phyloP scores from a whole-genome alignment of 805 yeast genomes.

The Maudiozyma bulderi region DNA sequence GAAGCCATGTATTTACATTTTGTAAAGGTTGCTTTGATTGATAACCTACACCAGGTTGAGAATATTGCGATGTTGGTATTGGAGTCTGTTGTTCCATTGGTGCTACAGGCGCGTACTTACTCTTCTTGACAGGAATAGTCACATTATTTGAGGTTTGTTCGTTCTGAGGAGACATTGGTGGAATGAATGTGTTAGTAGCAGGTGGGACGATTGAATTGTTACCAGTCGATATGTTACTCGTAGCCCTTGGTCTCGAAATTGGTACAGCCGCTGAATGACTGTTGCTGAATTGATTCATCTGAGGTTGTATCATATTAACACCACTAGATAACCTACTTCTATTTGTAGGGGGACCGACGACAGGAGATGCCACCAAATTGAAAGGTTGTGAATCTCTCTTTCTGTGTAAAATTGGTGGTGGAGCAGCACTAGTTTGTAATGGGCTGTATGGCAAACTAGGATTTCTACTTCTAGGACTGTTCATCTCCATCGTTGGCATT shows the following conservation, averaged over 20 bases:
- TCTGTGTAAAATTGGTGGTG: not conserved
- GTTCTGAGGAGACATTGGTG: not conserved
- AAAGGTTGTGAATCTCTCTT: not conserved
- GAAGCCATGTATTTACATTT: not conserved
- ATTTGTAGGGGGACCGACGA: not conserved
- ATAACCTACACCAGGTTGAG: slow-evolving; percentile 4
- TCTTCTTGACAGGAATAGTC: not conserved
- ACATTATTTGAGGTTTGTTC: not conserved
- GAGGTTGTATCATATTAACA: not conserved
- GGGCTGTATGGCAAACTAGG: slow-evolving; percentile 1
- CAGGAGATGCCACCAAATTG: not conserved
- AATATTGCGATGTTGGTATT: slow-evolving; percentile 1
- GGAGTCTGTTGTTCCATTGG: not conserved
- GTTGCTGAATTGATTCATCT: not conserved
- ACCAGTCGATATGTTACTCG: not conserved
- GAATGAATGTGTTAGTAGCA: not conserved
- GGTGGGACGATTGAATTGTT: not conserved
- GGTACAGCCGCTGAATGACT: not conserved
- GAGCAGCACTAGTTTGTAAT: not conserved
- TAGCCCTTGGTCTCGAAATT: not conserved
- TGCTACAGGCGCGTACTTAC: not conserved
- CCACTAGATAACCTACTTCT: not conserved
- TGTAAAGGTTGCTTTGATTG: not conserved
- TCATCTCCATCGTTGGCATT: slow-evolving; percentile 2
- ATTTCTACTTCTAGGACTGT: not conserved